phyloP scores from a whole-genome alignment of 2,329 filamentous ascomycete genomes.

The Botrytis fragariae region DNA sequence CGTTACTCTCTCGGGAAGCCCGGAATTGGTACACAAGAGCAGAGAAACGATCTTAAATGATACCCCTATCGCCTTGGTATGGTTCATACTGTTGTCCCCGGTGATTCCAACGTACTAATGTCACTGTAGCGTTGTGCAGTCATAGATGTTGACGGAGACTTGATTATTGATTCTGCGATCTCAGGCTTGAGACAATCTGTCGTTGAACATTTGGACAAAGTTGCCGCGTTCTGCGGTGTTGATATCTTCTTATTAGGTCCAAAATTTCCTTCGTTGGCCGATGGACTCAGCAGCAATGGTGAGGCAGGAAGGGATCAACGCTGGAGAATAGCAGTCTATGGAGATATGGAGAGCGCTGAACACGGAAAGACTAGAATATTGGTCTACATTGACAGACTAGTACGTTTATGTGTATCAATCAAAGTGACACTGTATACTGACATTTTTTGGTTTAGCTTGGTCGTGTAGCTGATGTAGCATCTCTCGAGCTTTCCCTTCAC shows the following conservation, averaged over 20 bases:
- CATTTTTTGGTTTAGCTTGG: slow-evolving; percentile 53
- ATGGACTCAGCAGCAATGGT: slow-evolving; percentile 68
- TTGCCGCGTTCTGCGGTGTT: slow-evolving; percentile 85
- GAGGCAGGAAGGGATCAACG: slow-evolving; percentile 82
- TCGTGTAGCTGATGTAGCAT: slow-evolving; percentile 72
- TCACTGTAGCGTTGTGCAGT: slow-evolving; percentile 75
- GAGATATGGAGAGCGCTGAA: slow-evolving; percentile 91
- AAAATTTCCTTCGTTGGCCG: slow-evolving; percentile 73
- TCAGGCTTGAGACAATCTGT: slow-evolving; percentile 72
- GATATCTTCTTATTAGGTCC: slow-evolving; percentile 95
- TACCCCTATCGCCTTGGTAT: slow-evolving; percentile 87
- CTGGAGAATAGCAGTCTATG: slow-evolving; percentile 90
- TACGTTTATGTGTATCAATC: slow-evolving; percentile 21
- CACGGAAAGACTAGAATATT: slow-evolving; percentile 94
- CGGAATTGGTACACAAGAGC: slow-evolving; percentile 85
- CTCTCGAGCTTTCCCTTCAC: slow-evolving; percentile 83
- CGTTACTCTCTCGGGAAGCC: slow-evolving; percentile 84
- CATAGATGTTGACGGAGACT: slow-evolving; percentile 87
- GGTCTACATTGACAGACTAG: slow-evolving; percentile 78
- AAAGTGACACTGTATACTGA: slow-evolving; percentile 38
- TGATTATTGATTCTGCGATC: slow-evolving; percentile 72
- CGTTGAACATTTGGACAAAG: slow-evolving; percentile 79
- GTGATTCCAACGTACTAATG: slow-evolving; percentile 34
- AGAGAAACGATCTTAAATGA: slow-evolving; percentile 87
- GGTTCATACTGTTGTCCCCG: slow-evolving; percentile 36